Conservation (phyloP, 2,329 filamentous ascomycete species). For the Clathrospora elynae region DNA sequence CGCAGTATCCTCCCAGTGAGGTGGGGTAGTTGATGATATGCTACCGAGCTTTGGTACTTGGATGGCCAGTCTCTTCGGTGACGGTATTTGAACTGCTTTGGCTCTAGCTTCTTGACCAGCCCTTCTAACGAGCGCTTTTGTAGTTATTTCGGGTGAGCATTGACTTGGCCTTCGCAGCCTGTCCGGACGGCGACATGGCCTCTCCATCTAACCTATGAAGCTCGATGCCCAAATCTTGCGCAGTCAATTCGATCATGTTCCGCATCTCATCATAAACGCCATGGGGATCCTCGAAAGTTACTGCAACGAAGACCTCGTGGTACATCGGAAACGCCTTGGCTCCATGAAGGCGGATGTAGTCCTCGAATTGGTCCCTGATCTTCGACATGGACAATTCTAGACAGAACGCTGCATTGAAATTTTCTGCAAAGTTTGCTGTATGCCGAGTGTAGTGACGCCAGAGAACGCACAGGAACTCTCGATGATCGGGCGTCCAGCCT, state of each 20-base stretch:
- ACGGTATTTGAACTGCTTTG: too few species aligned
- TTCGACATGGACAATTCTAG: neutral
- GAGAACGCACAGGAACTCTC: too few species aligned
- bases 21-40: too few species aligned
- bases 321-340: slow-evolving; percentile 8
- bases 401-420: too few species aligned
- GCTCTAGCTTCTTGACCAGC: too few species aligned
- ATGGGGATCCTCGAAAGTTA: slow-evolving; percentile 17
- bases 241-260: slow-evolving; percentile 8
- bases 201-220: slow-evolving; percentile 5
- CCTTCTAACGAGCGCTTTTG: too few species aligned
- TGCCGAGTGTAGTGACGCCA: too few species aligned
- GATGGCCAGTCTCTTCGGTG: too few species aligned
- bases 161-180: slow-evolving; percentile 9
- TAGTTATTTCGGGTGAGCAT: slow-evolving; percentile 2
- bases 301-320: slow-evolving; percentile 1
- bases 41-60: too few species aligned
- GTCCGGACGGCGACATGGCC: neutral
- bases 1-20: too few species aligned
- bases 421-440: too few species aligned
- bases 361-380: slow-evolving; percentile 11
- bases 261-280: slow-evolving; percentile 9
- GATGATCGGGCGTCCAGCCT: too few species aligned
- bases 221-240: neutral
- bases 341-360: slow-evolving; percentile 12